Evolutionary conservation across 768 basidiomycete genomes (phyloP).

Genomic region (Kwoniella dejecticola): DNA sequence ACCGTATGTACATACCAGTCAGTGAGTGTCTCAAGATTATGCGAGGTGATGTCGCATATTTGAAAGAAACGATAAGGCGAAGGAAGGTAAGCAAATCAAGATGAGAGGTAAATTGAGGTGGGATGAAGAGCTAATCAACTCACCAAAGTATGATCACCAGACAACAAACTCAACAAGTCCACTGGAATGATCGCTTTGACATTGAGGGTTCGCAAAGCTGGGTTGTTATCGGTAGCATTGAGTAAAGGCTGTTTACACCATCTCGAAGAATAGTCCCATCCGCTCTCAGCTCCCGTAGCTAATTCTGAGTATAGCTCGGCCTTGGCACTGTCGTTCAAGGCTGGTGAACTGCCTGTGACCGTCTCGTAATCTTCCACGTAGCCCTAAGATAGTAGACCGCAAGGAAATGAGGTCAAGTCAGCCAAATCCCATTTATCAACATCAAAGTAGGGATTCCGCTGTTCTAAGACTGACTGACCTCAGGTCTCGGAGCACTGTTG

Average conservation of each 20-base stretch:
- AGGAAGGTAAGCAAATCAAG: too few species aligned
- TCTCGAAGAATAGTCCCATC: constrained; percentile 53
- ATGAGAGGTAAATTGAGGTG: too few species aligned
- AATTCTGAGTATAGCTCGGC: constrained; percentile 79
- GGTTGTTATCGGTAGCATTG: constrained; percentile 59
- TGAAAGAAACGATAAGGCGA: too few species aligned
- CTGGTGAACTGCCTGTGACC: constrained; percentile 63
- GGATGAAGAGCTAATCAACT: neutral
- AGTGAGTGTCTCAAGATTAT: too few species aligned
- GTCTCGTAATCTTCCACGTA: constrained; percentile 70
- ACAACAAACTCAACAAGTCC: constrained; percentile 81
- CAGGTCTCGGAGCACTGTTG: constrained; percentile 80
- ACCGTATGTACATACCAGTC: too few species aligned
- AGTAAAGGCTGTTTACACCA: constrained; percentile 59
- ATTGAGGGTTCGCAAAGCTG: constrained; percentile 70
- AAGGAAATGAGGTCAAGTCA: neutral
- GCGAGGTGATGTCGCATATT: too few species aligned
- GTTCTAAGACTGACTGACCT: constrained; percentile 63
- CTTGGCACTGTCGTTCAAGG: constrained; percentile 65
- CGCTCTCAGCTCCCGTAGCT: constrained; percentile 79
- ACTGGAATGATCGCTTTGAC: constrained; percentile 70
- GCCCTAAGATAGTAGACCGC: constrained; percentile 31
- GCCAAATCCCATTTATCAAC: too few species aligned
- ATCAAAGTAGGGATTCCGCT: too few species aligned
- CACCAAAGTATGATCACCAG: constrained; percentile 57